Evolutionary conservation across 176 grass and related monocot species (phyloP), one percentile per base, ranked within the genome.

Genomic region (Juncus effusus): DNA sequence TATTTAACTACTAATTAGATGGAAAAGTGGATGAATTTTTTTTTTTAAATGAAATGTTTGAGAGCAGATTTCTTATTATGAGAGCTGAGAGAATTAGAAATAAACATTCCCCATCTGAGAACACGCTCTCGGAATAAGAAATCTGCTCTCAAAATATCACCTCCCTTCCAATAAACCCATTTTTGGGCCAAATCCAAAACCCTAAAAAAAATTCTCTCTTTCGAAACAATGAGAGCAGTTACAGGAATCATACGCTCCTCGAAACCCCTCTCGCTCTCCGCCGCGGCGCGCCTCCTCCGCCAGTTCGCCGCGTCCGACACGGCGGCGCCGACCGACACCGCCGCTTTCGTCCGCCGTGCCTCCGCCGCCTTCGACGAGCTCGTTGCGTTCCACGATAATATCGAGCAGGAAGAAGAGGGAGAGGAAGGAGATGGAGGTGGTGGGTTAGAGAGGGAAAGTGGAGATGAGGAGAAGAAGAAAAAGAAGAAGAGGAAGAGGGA

Each of bases 361-460:
- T 38, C 64, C 16, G 63, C 63, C 38, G 79, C 79, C 6, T 81
- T 81, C 14, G 56, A 81, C 13, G 79, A 81, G 1, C 57, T 76
- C 44, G 36, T 76, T 4, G 37, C 7, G 5, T 56, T 70, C 79
- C 64, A 76, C 14, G 16, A 55, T 55, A 47, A 47, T 47, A 47
- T 6, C 44, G 6, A 5, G 44, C 44, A 47, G 4, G 6, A 47
- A 47, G 36, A 60, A 9, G 54, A 6, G 16, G 36, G 63, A 37
- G 42, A 40, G 12, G 36, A 42, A 0, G 37, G 41, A 12, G 10
- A 74, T 15, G 44, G 2, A 2, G 50, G 12, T 41, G 44, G 44
- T 47, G 44, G 9, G 4, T 47, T 47, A 47, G 44, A 47, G 9
- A 47, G 44, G 9, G 59, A 38, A 52, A 19, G 42, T 5, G 12